Conservation (phyloP, 2,329 filamentous ascomycete species). For the Samsoniella hepiali region DNA sequence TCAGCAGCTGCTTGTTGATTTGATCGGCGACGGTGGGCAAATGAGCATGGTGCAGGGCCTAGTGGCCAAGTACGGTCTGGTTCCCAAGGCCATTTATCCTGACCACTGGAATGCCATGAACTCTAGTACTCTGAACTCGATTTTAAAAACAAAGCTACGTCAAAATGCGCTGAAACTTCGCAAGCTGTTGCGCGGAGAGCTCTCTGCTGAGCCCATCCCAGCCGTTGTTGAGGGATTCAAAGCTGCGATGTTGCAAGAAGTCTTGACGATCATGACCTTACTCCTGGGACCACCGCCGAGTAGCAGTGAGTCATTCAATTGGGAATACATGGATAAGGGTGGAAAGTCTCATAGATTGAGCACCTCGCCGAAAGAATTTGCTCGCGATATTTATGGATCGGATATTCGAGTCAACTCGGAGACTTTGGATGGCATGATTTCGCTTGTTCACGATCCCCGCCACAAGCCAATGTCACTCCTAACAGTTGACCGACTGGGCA, state of each 20-base stretch:
- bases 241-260: conserved; percentile 72
- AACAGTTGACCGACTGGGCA: conserved; percentile 75
- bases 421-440: conserved; percentile 68
- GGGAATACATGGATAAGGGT: conserved; percentile 73
- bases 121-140: conserved; percentile 64
- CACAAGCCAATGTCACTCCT: conserved; percentile 70
- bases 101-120: conserved; percentile 77
- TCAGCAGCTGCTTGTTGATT: conserved; percentile 62
- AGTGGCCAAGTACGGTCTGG: conserved; percentile 83
- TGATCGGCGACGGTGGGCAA: conserved; percentile 79
- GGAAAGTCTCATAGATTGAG: conserved; percentile 61
- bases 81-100: conserved; percentile 77
- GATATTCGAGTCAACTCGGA: conserved; percentile 56
- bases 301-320: conserved; percentile 67
- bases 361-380: conserved; percentile 68
- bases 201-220: conserved; percentile 29
- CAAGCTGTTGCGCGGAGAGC: conserved; percentile 41
- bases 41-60: conserved; percentile 92
- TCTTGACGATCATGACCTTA: conserved; percentile 77
- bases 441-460: conserved; percentile 80
- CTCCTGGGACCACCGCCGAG: conserved; percentile 76
- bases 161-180: conserved; percentile 75
- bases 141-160: conserved; percentile 82
- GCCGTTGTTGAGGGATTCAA: conserved; percentile 53
- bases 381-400: conserved; percentile 62